phyloP scores from a whole-genome alignment of 2,329 filamentous ascomycete genomes.

The Bipolaris victoriae region DNA sequence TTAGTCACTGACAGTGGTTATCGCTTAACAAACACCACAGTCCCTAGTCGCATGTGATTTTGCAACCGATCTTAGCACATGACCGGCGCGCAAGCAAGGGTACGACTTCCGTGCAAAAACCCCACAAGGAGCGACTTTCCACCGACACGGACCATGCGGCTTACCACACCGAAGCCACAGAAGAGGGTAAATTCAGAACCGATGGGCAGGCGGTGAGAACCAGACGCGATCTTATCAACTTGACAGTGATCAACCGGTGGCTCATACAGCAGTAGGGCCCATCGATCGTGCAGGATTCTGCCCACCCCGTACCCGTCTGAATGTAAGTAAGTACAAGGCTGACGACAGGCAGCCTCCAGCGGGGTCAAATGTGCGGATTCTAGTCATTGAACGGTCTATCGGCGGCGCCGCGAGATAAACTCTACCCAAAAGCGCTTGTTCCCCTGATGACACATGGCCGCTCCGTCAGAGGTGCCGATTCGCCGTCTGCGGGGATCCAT shows the following conservation, averaged over 20 bases:
- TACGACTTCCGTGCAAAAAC: slow-evolving; percentile 6
- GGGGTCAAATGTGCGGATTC: neutral
- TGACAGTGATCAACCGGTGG: slow-evolving; percentile 10
- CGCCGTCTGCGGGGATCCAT: neutral
- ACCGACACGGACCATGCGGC: slow-evolving; percentile 6
- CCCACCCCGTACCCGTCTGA: neutral
- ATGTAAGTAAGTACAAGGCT: neutral
- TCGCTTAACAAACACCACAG: slow-evolving; percentile 2
- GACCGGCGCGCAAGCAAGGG: slow-evolving; percentile 9
- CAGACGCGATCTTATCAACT: slow-evolving; percentile 1
- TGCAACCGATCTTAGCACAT: slow-evolving; percentile 8
- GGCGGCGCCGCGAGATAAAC: neutral
- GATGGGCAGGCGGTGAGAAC: slow-evolving; percentile 7
- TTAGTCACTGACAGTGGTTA: slow-evolving; percentile 1
- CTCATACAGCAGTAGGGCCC: slow-evolving; percentile 1
- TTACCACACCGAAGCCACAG: slow-evolving; percentile 3
- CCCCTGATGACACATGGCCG: neutral
- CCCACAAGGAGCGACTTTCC: slow-evolving; percentile 5
- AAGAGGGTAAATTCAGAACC: neutral
- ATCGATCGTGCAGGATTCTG: slow-evolving; percentile 9
- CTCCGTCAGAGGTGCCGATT: neutral
- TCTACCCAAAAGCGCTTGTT: neutral
- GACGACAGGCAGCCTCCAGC: neutral
- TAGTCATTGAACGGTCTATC: neutral
- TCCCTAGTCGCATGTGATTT: slow-evolving; percentile 1